Base-by-base conservation (phyloP, 768 basidiomycete species). In the Lyophyllum semitale region DNA sequence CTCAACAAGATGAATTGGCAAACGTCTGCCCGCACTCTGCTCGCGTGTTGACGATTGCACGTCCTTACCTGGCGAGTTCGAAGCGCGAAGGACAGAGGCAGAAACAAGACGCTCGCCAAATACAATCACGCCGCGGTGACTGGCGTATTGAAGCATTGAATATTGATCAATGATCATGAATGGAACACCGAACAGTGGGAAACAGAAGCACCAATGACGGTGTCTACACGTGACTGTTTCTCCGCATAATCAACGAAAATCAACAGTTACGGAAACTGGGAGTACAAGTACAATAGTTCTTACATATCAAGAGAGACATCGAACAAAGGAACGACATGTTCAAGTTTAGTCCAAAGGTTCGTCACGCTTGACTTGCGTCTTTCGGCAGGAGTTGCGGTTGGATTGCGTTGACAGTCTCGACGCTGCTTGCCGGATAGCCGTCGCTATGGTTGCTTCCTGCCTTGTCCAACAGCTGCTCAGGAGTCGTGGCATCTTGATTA, bases 401-500 rank as follows among this genome's bases (percentile, higher is more conserved):
- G 13, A 48, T 13, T 2, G 23, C 30, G 47, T 48, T 45, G 15
- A 47, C 20, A 37, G 51, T 37, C 15, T 48, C 46, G 12, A 32
- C 7, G 13, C 47, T n/a, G 35, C 47, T 51, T 37, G 9, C 42
- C 25, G 15, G 37, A 12, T 23, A 18, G 29, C 30, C 37, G 37
- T 15, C 49, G n/a, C n/a, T n/a, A 35, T 7, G 45, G 23, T 7
- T 29, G 55, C 7, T 64, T 54, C 38, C 64, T 13, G 65, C 62
- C 12, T 57, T 54, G 12, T 53, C 52, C 3, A 71, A 47, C 0
- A 77, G 78, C 59, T 59, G 57, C 4, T 79, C 81, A 33, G 79
- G 81, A 58, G 74, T 64, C 7, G 65, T 63, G 25, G 68, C 65
- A 49, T 83, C 75, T 62, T 74, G 74, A 59, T 71, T 60, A 15